A percentile compares a stretch with the other conserved stretches of the same genome.
phyloP scores from a whole-genome alignment of 306 rosid species.

The Delonix regia region DNA sequence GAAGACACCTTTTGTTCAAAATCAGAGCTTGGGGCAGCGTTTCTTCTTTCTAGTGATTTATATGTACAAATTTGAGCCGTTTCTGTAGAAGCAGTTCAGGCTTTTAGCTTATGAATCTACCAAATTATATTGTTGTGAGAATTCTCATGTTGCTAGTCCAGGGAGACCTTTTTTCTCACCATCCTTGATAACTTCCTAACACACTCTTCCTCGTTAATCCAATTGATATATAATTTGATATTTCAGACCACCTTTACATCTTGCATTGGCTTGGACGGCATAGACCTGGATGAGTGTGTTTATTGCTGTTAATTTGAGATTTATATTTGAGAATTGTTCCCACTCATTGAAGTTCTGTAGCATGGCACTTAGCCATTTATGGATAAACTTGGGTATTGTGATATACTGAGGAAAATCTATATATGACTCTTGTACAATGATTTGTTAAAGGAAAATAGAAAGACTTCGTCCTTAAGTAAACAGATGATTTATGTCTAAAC shows the following conservation, averaged over 20 bases:
- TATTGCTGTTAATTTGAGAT: neutral
- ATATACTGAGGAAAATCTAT: neutral
- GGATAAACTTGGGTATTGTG: neutral
- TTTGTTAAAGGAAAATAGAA: neutral
- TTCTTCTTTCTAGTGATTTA: neutral
- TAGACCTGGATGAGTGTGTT: neutral
- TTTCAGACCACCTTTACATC: neutral
- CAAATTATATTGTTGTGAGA: neutral
- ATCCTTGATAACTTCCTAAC: neutral
- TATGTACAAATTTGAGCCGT: neutral
- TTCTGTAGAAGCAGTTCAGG: neutral
- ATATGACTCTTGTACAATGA: neutral
- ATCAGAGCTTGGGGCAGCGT: neutral
- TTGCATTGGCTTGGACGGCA: neutral
- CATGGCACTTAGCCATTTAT: neutral
- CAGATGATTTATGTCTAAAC: conserved; percentile 28
- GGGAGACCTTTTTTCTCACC: neutral
- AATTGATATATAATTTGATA: neutral
- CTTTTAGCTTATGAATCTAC: neutral
- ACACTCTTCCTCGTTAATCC: neutral
- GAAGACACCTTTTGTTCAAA: neutral
- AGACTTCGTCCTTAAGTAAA: neutral
- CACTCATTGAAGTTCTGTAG: neutral
- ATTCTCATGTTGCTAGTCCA: neutral
- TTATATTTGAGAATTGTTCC: neutral